A percentile compares a stretch with the other conserved stretches of the same genome.
phyloP scores from a whole-genome alignment of 352 stramenopile genomes.

The Phytophthora agathidicida region DNA sequence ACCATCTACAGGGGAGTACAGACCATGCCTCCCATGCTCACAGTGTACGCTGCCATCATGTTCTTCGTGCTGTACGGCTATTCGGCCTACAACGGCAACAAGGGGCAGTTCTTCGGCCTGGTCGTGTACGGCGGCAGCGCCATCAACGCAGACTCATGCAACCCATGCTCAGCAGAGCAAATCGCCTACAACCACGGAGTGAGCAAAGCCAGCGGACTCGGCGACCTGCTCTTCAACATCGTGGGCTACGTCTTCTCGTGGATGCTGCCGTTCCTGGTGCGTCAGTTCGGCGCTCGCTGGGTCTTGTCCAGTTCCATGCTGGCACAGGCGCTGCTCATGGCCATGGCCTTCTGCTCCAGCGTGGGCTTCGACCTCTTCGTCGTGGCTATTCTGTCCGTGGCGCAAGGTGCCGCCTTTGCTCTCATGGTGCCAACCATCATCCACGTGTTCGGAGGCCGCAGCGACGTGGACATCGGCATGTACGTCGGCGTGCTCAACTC shows the following conservation, averaged over 20 bases:
- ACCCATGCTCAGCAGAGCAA: slow-evolving; percentile 37
- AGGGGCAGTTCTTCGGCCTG: slow-evolving; percentile 55
- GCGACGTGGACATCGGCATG: slow-evolving; percentile 32
- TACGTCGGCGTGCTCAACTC: slow-evolving; percentile 29
- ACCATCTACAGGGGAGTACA: slow-evolving; percentile 47
- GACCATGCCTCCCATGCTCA: slow-evolving; percentile 41
- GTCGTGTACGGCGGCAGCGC: slow-evolving; percentile 37
- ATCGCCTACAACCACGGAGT: slow-evolving; percentile 58
- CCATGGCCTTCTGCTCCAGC: slow-evolving; percentile 38
- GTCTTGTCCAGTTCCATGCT: slow-evolving; percentile 35
- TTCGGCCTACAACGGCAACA: slow-evolving; percentile 71
- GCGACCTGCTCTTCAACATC: slow-evolving; percentile 32
- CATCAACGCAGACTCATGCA: slow-evolving; percentile 31
- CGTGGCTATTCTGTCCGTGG: slow-evolving; percentile 34
- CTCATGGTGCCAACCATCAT: slow-evolving; percentile 50
- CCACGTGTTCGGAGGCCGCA: slow-evolving; percentile 43
- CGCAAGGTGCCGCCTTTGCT: slow-evolving; percentile 32
- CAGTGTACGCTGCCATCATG: slow-evolving; percentile 50
- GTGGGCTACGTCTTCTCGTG: slow-evolving; percentile 53
- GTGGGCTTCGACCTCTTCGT: slow-evolving; percentile 38
- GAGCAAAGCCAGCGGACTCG: slow-evolving; percentile 47
- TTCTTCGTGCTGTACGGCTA: slow-evolving; percentile 62
- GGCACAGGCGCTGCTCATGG: slow-evolving; percentile 40
- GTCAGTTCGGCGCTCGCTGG: slow-evolving; percentile 41
- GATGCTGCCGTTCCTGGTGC: slow-evolving; percentile 49